Conservation (phyloP, 2,329 filamentous ascomycete genomes). For the Pezicula carpinea region DNA sequence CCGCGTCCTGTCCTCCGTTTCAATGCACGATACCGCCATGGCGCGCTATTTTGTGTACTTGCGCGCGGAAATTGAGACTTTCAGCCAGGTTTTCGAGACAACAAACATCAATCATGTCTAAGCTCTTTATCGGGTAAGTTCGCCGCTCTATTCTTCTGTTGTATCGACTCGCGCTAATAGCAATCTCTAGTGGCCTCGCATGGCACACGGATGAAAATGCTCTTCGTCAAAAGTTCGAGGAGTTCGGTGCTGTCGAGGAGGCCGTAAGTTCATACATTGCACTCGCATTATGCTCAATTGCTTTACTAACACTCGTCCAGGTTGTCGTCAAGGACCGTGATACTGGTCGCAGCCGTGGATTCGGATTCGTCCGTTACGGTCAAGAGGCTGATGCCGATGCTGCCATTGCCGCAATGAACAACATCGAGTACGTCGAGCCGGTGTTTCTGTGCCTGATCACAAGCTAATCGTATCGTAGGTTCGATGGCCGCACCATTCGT, state of each 20-base stretch:
- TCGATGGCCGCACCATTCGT: constrained; percentile 89
- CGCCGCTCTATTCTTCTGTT: constrained; percentile 2
- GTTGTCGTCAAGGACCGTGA: constrained; percentile 97
- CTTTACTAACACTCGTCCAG: constrained; percentile 42
- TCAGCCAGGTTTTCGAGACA: constrained; percentile 27
- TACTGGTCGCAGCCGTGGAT: constrained; percentile 92
- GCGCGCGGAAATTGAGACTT: constrained; percentile 35
- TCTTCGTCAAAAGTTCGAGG: constrained; percentile 85
- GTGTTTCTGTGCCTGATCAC: constrained; percentile 8
- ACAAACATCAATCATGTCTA: constrained; percentile 62
- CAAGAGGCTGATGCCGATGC: constrained; percentile 71
- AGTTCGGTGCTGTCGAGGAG: constrained; percentile 88
- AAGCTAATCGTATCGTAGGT: constrained; percentile 47
- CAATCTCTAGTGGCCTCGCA: constrained; percentile 73
- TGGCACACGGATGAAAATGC: constrained; percentile 95
- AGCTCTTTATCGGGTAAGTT: constrained; percentile 89
- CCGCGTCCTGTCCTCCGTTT: constrained; percentile 26
- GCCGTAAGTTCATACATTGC: constrained; percentile 62
- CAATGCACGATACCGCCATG: constrained; percentile 25
- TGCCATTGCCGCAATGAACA: constrained; percentile 78
- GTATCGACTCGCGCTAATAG: constrained; percentile 9
- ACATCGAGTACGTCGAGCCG: constrained; percentile 67
- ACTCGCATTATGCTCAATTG: constrained; percentile 1
- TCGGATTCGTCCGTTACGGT: constrained; percentile 90
- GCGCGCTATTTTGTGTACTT: constrained; percentile 29